Conservation (phyloP, 75 land plant species). For the Chamaecyparis obtusa region DNA sequence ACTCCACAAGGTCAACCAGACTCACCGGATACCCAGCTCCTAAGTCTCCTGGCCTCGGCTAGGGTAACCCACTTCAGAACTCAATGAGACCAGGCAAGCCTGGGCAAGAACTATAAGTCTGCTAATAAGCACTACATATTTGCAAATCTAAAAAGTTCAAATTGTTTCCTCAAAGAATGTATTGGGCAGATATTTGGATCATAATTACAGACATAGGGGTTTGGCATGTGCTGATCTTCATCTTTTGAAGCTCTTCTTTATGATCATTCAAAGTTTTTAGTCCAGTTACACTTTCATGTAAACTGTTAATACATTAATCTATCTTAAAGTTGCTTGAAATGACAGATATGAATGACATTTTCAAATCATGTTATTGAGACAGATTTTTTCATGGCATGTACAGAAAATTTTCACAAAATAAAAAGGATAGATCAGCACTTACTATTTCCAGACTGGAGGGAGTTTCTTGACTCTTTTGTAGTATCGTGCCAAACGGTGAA, state of each 20-base stretch:
- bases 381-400: background rate
- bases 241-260: background rate
- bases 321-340: background rate
- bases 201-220: background rate
- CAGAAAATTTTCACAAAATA: background rate
- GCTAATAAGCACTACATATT: background rate
- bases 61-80: no score
- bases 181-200: background rate
- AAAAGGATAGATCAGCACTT: slow-evolving; percentile 12
- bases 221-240: background rate
- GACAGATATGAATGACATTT: background rate
- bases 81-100: no score
- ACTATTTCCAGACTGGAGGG: slow-evolving; percentile 65
- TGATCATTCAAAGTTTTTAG: background rate
- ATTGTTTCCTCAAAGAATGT: background rate
- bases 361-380: background rate
- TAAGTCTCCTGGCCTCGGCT: no score
- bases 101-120: background rate
- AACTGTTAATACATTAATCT: background rate
- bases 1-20: no score
- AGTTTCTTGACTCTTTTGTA: slow-evolving; percentile 81
- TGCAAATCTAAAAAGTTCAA: background rate
- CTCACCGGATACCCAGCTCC: no score
- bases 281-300: background rate
- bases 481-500: slow-evolving; percentile 73